Base-by-base conservation (phyloP, 805 yeast genomes). In the Barnettozyma siamensis region DNA sequence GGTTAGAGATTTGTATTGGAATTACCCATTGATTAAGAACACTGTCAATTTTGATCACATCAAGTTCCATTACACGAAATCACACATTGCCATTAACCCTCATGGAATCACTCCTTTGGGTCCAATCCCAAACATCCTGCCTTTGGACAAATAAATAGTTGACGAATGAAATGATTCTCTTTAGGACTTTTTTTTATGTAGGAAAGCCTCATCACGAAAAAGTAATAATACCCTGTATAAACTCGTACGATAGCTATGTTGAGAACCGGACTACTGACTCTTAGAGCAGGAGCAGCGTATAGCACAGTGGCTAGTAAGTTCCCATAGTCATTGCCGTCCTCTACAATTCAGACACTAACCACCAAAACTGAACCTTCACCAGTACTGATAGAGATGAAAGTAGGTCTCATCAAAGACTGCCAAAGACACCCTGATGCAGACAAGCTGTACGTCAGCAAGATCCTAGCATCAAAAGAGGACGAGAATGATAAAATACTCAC, bases 11-110 rank as follows among this genome's bases (percentile, higher is more conserved):
- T 71, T 93, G 53, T 93, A 89, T 66, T 88, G 96, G 96, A 61
- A 69, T 42, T 56, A 73, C 43, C 78, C 79, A 16, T 87, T 82
- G 9, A 85, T 91, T 65, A 73, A 74, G 51, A 76, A 75, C 29
- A 86, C 96, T 11, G 87, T 95, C 16, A 72, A 84, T 58, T 87
- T 93, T 57, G 87, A 83, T 31, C 98, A 93, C 62, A 89, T 91
- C 67, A 91, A 89, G 63, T 69, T 72, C 55, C 97, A 89, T 66
- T 91, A 91, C 68, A 88, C 96, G 33, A 82, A 83, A 63, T 80
- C 93, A 20, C 97, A 89, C 60, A 59, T 74, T 32, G 74, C 73
- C 37, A 83, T 88, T 61, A 93, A 91, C 59, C 96, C 95, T 4
- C 65, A 70, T 46, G 80, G 83, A 2, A 83, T 93, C 48, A 83